phyloP scores from a whole-genome alignment of 495 filamentous ascomycete species.

The Neurospora sp. region DNA sequence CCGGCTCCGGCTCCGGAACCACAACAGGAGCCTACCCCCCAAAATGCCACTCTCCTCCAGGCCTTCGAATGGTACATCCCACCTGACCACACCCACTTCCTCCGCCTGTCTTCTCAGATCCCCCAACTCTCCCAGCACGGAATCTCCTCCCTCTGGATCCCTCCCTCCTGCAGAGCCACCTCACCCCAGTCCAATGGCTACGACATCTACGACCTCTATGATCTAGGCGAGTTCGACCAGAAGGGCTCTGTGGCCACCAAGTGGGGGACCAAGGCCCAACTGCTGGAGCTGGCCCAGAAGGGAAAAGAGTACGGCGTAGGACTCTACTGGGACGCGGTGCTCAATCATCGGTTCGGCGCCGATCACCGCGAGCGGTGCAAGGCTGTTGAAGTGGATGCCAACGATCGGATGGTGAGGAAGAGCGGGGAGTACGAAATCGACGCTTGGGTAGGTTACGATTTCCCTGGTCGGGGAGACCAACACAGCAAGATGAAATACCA shows the following conservation, averaged over 20 bases:
- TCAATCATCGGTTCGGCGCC: conserved; percentile 68
- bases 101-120: conserved; percentile 44
- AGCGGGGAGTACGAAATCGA: conserved; percentile 53
- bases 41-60: conserved; percentile 58
- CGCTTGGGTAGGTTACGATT: conserved; percentile 60
- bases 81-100: conserved; percentile 54
- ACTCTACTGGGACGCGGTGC: conserved; percentile 64
- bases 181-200: conserved; percentile 59
- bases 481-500: conserved; percentile 56
- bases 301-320: conserved; percentile 47
- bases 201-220: conserved; percentile 69
- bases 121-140: conserved; percentile 50
- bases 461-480: conserved; percentile 46
- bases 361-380: conserved; percentile 51
- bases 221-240: conserved; percentile 69
- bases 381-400: conserved; percentile 52
- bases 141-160: conserved; percentile 60
- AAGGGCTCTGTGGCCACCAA: conserved; percentile 56
- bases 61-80: conserved; percentile 70
- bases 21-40: conserved; percentile 11
- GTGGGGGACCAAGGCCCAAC: conserved; percentile 60
- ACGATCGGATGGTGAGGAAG: conserved; percentile 48
- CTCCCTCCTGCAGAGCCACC: conserved; percentile 60
- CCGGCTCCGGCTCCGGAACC: not conserved
- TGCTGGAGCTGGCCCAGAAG: conserved; percentile 40